Conservation (phyloP, 164 flowering plant genomes). For the Magnolia sinica region DNA sequence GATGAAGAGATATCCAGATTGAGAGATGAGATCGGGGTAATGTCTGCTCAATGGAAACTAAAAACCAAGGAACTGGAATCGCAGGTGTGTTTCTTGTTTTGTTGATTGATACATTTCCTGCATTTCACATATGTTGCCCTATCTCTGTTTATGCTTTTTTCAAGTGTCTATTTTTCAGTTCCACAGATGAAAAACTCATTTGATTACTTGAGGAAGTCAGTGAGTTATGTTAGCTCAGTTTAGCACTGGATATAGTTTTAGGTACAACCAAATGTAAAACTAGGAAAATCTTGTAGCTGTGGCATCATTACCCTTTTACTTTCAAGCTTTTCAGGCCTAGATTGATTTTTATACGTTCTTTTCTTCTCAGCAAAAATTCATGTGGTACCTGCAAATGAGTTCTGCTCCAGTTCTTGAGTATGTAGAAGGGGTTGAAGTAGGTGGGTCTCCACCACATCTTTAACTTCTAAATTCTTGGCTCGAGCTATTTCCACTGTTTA, state of each 20-base stretch:
- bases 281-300: not conserved
- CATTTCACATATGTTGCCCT: not conserved
- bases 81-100: constrained; percentile 42
- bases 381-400: not conserved
- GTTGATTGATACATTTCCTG: not conserved
- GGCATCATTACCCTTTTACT: not conserved
- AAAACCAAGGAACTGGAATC: constrained; percentile 80
- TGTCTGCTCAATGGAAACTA: constrained; percentile 83
- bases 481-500: not conserved
- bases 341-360: not conserved
- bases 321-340: not conserved
- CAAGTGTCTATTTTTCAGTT: not conserved
- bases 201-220: not conserved
- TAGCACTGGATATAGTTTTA: not conserved
- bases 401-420: not conserved
- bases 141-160: not conserved
- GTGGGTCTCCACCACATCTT: not conserved
- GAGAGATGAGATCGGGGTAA: constrained; percentile 69
- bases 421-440: not conserved
- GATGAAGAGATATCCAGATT: constrained; percentile 82
- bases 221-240: not conserved
- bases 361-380: not conserved
- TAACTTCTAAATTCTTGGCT: not conserved
- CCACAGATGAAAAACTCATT: not conserved
- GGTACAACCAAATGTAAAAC: not conserved